phyloP scores from a whole-genome alignment of 805 yeast genomes.

The Kazachstania martiniae region DNA sequence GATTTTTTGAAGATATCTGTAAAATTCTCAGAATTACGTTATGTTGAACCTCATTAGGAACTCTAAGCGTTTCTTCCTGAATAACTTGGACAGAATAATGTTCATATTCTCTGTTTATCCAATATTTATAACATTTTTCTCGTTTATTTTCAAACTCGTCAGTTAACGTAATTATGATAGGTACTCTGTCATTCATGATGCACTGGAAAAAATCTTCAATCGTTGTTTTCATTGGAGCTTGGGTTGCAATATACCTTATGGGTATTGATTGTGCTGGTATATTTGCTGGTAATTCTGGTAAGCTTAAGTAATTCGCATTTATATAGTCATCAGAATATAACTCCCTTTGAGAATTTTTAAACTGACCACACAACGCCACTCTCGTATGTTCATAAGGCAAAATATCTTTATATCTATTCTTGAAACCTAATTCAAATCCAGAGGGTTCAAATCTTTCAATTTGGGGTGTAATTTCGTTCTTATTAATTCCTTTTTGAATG shows the following conservation, averaged over 20 bases:
- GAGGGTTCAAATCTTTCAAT: too few relatives aligned
- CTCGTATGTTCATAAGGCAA: conserved; percentile 79
- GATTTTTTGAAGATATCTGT: conserved; percentile 25
- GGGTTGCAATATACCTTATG: conserved; percentile 76
- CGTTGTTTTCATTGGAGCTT: conserved; percentile 76
- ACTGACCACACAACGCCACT: conserved; percentile 47
- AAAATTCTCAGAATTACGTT: too few relatives aligned
- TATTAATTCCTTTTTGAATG: too few relatives aligned
- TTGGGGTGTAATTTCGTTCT: too few relatives aligned
- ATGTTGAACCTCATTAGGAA: too few relatives aligned
- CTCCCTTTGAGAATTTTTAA: too few relatives aligned
- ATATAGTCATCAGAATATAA: too few relatives aligned
- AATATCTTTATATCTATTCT: conserved; percentile 80
- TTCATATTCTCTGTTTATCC: too few relatives aligned
- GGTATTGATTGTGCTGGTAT: too few relatives aligned
- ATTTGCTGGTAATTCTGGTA: conserved; percentile 30
- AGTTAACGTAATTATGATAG: conserved; percentile 66
- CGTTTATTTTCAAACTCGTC: conserved; percentile 62
- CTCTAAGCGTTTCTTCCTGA: too few relatives aligned
- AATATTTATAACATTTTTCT: conserved; percentile 74
- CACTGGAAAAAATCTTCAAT: conserved; percentile 86
- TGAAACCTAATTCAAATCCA: too few relatives aligned
- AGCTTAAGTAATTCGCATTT: conserved; percentile 67
- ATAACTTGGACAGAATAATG: too few relatives aligned
- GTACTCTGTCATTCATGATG: conserved; percentile 48